Evolutionary conservation across 2,329 filamentous ascomycete species (phyloP).

Genomic region (Claviceps pazoutovae): DNA sequence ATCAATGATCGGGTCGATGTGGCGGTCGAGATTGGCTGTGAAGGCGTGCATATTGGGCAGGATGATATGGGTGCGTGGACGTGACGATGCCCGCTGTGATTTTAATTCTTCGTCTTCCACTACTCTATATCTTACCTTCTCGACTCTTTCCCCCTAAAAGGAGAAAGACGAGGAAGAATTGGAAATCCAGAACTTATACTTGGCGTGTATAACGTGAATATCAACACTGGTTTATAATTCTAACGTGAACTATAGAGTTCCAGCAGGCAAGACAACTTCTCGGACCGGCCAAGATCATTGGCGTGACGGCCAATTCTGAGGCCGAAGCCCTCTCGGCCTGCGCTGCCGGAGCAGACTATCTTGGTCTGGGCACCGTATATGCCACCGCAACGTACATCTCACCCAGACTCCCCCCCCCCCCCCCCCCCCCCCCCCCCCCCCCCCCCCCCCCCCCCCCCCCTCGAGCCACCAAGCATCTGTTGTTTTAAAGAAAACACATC

Average conservation of each 20-base stretch:
- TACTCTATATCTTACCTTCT: background rate
- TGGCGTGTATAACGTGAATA: background rate
- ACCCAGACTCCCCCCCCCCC: background rate
- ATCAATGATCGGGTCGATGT: constrained; percentile 93
- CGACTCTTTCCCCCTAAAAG: background rate
- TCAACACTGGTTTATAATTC: background rate
- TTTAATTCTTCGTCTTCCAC: background rate
- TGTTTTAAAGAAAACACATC: background rate
- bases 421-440: too few relatives aligned
- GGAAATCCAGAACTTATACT: too few relatives aligned
- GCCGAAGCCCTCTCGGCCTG: constrained; percentile 63
- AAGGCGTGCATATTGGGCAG: constrained; percentile 90
- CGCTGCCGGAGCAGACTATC: constrained; percentile 68
- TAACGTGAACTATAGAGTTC: background rate
- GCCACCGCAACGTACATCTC: constrained; percentile 59
- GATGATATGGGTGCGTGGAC: constrained; percentile 63
- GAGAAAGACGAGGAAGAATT: background rate
- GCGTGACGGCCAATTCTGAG: constrained; percentile 66
- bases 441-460: too few relatives aligned
- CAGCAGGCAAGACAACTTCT: constrained; percentile 53
- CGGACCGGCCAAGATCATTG: constrained; percentile 67
- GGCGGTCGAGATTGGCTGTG: constrained; percentile 68
- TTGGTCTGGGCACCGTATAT: constrained; percentile 83
- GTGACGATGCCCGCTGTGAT: background rate
- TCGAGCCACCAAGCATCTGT: background rate